Conservation (phyloP, 306 rosid species). For the Sphenostylis stenocarpa region DNA sequence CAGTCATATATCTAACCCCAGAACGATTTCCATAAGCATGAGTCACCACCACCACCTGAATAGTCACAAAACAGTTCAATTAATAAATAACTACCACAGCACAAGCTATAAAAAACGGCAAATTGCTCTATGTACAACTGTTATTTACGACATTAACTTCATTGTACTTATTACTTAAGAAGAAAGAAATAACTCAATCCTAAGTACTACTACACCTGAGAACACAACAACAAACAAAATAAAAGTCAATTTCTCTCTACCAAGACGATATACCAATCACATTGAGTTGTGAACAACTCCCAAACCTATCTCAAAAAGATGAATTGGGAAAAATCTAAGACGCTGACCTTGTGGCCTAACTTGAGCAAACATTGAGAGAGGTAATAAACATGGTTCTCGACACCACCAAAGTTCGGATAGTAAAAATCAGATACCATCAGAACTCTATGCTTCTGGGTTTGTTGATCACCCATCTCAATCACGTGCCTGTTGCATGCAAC, state of each 20-base stretch:
- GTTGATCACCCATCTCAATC: conserved; percentile 40
- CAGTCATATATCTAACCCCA: conserved; percentile 86
- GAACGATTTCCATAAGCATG: conserved; percentile 87
- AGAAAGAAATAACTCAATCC: not conserved
- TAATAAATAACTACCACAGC: not conserved
- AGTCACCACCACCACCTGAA: conserved; percentile 87
- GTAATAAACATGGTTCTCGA: conserved; percentile 81
- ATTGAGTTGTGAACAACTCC: too few relatives aligned
- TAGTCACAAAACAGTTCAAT: conserved; percentile 8
- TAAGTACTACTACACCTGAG: not conserved
- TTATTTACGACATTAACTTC: not conserved
- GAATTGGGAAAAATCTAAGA: not conserved
- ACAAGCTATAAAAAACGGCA: not conserved
- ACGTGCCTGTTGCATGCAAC: conserved; percentile 10
- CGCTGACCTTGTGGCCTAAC: conserved; percentile 85
- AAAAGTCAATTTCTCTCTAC: not conserved
- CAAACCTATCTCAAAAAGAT: not conserved
- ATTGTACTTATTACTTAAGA: not conserved
- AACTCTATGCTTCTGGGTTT: conserved; percentile 57
- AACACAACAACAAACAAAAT: not conserved
- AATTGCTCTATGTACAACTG: not conserved
- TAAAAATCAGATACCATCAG: conserved; percentile 90
- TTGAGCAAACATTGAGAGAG: conserved; percentile 84
- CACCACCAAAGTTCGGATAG: conserved; percentile 95
- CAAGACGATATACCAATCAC: too few relatives aligned